Base-by-base conservation (phyloP, 441 rosid species). In the Sinapis alba region DNA sequence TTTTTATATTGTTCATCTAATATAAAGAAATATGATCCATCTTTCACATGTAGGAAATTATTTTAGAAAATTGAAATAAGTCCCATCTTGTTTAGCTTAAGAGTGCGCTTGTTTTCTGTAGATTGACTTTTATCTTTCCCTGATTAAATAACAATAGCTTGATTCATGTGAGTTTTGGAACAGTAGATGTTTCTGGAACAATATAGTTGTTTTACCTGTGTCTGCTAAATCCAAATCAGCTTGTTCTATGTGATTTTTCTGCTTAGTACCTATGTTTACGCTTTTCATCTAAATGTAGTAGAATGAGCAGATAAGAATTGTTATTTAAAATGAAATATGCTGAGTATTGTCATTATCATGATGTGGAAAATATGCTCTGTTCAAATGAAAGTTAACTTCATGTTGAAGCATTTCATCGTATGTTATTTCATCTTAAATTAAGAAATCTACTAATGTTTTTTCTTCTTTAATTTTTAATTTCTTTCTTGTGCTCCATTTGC, bases 401-500 rank as follows among this genome's bases (percentile, higher is more conserved):
- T 11, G 20, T 36, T 38, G 18, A 64, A 41, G 71, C 57, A 7
- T 26, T 26, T 34, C 5, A 21, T 63, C 13, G 19, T 9, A 53
- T 64, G 70, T 24, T 62, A 11, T 53, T 28, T 68, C 30, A 20
- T 53, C 24, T 20, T 67, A 54, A 13, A 64, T 5, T 8, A 12
- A 19, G 34, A 51, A 21, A 19, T 62, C 19, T 50, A 51, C 54
- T 53, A 56, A 53, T 63, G 34, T 63, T 34, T 20, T 45, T 53
- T 45, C 15, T 45, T 66, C 67, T 9, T 69, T 69, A 30, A 24
- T 56, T 62, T 67, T 62, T 58, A 36, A 6, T 58, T 32, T 26
- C 34, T 13, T 28, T 28, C 20, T 32, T 62, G 38, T 73, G 62
- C 27, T 75, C 27, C 61, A 71, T 72, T 80, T 83, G 36, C 84